Base-by-base conservation (phyloP, 2,329 filamentous ascomycete species). In the Clonostachys sp. region DNA sequence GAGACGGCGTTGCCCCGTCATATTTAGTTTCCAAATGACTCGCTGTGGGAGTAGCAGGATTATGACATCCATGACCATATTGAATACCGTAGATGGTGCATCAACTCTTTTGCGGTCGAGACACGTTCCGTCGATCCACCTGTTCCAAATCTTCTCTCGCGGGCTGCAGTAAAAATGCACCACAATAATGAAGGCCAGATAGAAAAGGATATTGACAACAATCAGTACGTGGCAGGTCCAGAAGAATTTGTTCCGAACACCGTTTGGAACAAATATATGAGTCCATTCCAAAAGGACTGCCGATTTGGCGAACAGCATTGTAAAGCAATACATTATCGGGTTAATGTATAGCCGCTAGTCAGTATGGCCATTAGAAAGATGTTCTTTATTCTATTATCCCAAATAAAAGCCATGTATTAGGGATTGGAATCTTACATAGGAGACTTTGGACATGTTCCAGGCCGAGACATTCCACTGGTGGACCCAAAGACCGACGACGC, bases 21-120 rank as follows among this genome's bases (percentile, higher is more conserved):
- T 61, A 5, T 63, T 52, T 34, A 65, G 45, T 4, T 41, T 46
- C 59, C 57, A 62, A 43, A 64, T 61, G 16, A 57, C 47, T 40
- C 46, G 43, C 30, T 62, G 59, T 4, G 62, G 62, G 16, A 64
- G 51, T 5, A 57, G n/a, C 35, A 64, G 44, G 34, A 63, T 60
- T 41, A 53, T 18, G 12, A 58, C 14, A 41, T 64, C 61, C 9
- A 55, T 54, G 6, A 47, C 38, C 3, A 63, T 43, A 41, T 63
- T 58, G 34, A 62, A 47, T 12, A 17, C 42, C 6, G 58, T 55
- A 4, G 57, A 51, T 2, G 50, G 47, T 4, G 57, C 35, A 17
- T 55, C 53, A 34, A 50, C 16, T 16, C 16, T 38, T 16, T 38
- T 20, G 20, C 20, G 35, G 35, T 38, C 13, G 35, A 13, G 35